A percentile compares a stretch with the other conserved stretches of the same genome.
These are phyloP conservation scores for Gyrodon lividus DNA, from an alignment of 768 basidiomycete genomes.

Conservation along the genomic window DNA sequence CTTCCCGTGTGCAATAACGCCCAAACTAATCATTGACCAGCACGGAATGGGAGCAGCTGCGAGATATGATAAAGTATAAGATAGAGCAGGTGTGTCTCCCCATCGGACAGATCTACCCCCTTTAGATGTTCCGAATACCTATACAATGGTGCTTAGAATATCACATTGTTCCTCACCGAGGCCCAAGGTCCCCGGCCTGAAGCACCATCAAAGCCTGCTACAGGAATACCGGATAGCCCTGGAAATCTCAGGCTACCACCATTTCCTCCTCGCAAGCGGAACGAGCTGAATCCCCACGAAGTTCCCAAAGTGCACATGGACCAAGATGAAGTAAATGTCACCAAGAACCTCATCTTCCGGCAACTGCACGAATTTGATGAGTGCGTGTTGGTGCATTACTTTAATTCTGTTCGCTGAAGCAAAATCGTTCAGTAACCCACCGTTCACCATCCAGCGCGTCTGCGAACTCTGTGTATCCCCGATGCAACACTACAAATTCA, in stretches of 20 bases:
- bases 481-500: slow-evolving; percentile 64
- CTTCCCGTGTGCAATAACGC: slow-evolving; percentile 1
- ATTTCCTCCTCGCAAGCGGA: slow-evolving; percentile 59
- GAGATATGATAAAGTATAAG: slow-evolving; percentile 71
- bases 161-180: slow-evolving; percentile 45
- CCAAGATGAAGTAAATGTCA: slow-evolving; percentile 55
- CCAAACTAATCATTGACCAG: slow-evolving; percentile 35
- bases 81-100: slow-evolving; percentile 53
- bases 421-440: slow-evolving; percentile 46
- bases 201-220: slow-evolving; percentile 43
- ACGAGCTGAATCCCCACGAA: slow-evolving; percentile 49
- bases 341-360: slow-evolving; percentile 55
- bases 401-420: slow-evolving; percentile 4
- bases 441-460: slow-evolving; percentile 88
- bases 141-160: slow-evolving; percentile 40
- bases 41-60: slow-evolving; percentile 67
- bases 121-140: not conserved
- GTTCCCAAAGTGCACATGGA: slow-evolving; percentile 59
- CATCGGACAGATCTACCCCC: not conserved
- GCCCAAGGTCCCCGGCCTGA: slow-evolving; percentile 31
- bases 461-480: slow-evolving; percentile 79
- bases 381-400: slow-evolving; percentile 40
- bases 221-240: slow-evolving; percentile 27
- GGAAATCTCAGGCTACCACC: slow-evolving; percentile 74
- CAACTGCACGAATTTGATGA: slow-evolving; percentile 75